Base-by-base conservation (phyloP, 768 basidiomycete genomes). In the Leccinum barrowsii region DNA sequence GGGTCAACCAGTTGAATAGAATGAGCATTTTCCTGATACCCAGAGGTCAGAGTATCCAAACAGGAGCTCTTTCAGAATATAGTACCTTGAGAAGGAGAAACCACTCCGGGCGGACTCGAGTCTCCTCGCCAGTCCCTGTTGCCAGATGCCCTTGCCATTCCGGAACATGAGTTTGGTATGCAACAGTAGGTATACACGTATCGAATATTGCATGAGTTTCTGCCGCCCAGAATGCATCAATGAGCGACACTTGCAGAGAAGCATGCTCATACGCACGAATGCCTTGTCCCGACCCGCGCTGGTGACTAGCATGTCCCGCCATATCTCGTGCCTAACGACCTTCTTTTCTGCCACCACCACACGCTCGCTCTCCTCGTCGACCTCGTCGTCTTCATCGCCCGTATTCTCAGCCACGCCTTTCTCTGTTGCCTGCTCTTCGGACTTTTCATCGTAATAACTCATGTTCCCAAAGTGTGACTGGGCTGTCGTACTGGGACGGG, bases 161-260 rank as follows among this genome's bases (percentile, higher is more conserved):
- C 82, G 77, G 56, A 87, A 70, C 4, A 86, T 63, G 42, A 85
- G 50, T 3, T 82, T 77, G 53, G 75, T 73, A 68, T 94, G 91
- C 70, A 90, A 83, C 32, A 89, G 70, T 35, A 93, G 78, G 70
- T 86, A 90, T 52, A 92, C 74, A 50, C 84, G 83, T 60, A 94
- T 82, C 22, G 87, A 81, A 70, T 93, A 94, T 77, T 94, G 92
- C 56, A 94, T 84, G 56, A 92, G 66, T 92, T 94, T 94, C 91
- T 93, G 62, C 51, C 42, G 40, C 26, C 48, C 34, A 37, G 15
- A 51, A 52, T 3, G 50, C 35, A 51, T 66, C 53, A 61, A 32
- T 46, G 28, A 7, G 12, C 4, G 28, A 42, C 32, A 30, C 24
- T 40, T 17, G 34, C 47, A 48, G 24, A 50, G 1, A 30, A 12